These are phyloP conservation scores for Colletotrichum australisinense DNA, from an alignment of 2,329 filamentous ascomycete genomes.

Conservation along the genomic window DNA sequence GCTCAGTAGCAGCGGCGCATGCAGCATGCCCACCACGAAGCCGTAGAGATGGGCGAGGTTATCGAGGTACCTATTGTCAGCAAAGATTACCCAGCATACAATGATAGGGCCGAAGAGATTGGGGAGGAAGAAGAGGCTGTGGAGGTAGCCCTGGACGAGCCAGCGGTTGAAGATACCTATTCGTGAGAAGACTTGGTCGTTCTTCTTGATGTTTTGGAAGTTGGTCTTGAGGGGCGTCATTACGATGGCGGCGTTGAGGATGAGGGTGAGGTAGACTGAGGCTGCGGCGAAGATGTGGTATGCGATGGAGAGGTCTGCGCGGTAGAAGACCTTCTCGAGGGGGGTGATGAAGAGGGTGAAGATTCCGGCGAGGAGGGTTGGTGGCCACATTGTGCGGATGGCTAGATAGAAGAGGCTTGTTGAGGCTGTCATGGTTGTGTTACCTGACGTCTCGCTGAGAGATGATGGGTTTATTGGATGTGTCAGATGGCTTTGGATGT, in stretches of 20 bases:
- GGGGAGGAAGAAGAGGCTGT: conserved; percentile 18
- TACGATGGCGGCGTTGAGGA: conserved; percentile 9
- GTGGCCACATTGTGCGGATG: not conserved
- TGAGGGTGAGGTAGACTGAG: conserved; percentile 7
- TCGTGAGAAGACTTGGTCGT: not conserved
- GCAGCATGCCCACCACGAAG: conserved; percentile 20
- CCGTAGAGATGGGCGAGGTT: conserved; percentile 24
- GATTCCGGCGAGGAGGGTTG: not conserved
- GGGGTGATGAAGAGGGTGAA: not conserved
- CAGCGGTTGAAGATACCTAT: not conserved
- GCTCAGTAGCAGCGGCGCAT: conserved; percentile 4
- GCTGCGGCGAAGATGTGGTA: conserved; percentile 16
- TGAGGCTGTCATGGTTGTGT: not conserved
- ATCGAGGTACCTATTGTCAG: not conserved
- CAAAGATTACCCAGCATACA: not conserved
- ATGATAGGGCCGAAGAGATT: conserved; percentile 23
- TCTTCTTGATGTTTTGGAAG: not conserved
- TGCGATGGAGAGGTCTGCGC: conserved; percentile 2
- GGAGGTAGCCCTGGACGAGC: conserved; percentile 25
- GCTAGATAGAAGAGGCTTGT: not conserved
- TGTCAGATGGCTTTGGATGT: not conserved
- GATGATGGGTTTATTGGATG: no score
- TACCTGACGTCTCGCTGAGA: not conserved
- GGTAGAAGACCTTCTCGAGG: conserved; percentile 23
- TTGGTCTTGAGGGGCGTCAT: not conserved